Conservation (phyloP, 192 early-diverging fungal species). For the Coemansia sp. region DNA sequence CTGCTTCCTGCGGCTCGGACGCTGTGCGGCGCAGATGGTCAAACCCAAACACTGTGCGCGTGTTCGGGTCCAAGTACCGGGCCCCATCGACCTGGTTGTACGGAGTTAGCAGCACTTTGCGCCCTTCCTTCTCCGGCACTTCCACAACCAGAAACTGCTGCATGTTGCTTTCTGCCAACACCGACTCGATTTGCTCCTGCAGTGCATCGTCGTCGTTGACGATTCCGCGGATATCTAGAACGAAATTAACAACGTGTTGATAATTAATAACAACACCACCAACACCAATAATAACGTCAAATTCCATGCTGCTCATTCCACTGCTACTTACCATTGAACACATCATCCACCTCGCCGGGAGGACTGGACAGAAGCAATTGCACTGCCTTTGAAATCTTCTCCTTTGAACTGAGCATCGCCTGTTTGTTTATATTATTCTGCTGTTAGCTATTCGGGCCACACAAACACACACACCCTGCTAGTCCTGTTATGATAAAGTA, state of each 20-base stretch:
- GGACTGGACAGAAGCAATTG: conserved; percentile 81
- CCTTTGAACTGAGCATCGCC: conserved; percentile 49
- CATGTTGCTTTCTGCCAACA: conserved; percentile 81
- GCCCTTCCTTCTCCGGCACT: conserved; percentile 58
- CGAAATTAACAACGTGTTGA: background rate
- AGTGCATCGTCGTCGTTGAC: conserved; percentile 77
- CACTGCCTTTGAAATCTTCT: conserved; percentile 74
- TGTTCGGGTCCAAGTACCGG: conserved; percentile 74
- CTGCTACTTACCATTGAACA: conserved; percentile 80
- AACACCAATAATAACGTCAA: background rate
- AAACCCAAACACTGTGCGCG: conserved; percentile 68
- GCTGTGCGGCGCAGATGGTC: conserved; percentile 77
- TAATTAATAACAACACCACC: background rate
- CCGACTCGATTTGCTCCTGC: conserved; percentile 63
- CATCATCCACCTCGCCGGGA: conserved; percentile 97
- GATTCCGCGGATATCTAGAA: conserved; percentile 84
- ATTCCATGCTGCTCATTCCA: background rate
- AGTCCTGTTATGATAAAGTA: background rate
- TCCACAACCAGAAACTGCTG: conserved; percentile 76
- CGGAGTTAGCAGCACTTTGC: conserved; percentile 68
- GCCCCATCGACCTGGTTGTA: conserved; percentile 66
- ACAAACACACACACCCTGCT: background rate
- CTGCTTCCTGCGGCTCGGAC: conserved; percentile 19
- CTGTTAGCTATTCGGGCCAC: background rate
- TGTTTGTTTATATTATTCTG: background rate